Evolutionary conservation across 495 filamentous ascomycete species (phyloP), one percentile per base, ranked within the genome.

Genomic region (Penicillium longicatenatum): DNA sequence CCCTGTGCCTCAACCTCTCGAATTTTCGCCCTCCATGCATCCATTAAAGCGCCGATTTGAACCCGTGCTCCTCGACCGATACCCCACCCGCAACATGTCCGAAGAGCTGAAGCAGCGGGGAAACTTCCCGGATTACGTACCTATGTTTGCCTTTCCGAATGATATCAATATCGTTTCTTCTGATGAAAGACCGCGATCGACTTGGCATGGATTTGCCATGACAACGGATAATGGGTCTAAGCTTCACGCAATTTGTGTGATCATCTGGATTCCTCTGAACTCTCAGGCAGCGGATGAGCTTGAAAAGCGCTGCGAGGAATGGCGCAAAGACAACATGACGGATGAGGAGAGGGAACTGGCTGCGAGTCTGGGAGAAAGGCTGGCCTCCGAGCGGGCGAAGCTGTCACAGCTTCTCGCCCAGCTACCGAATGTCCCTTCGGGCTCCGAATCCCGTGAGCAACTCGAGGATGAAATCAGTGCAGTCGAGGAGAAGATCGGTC

Each of bases 191-290:
- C 94, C 94, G 2, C 81, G 92, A 53, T 89, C 94, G 43, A 97
- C 93, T 20, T 98, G 94, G 94, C 94, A 98, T 78, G 94, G 94
- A 42, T 98, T 98, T 70, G 92, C 90, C 56, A 98, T 98, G 94
- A 98, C 94, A 4, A 90, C 87, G 42, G 87, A 88, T 33, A 94
- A 98, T 68, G 93, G 90, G 60, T 89, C 91, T 41, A 92, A 91
- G 63, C 80, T 98, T 19, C 92, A 98, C 66, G 94, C 91, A 26
- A 90, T 98, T 57, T 92, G 89, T 61, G 80, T 97, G 54, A 94
- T 92, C 51, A 82, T 97, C 29, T 98, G 94, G 94, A 88, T 93
- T 52, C 93, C 94, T 2, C 74, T 98, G 44, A 90, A 91, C 62
- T 79, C 82, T 12, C 82, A 85, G 58, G 88, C 93, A 1, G 91